A percentile compares a stretch with the other conserved stretches of the same genome.
Conservation (phyloP, 2,329 filamentous ascomycete species). For the Paecilomyces niveus region DNA sequence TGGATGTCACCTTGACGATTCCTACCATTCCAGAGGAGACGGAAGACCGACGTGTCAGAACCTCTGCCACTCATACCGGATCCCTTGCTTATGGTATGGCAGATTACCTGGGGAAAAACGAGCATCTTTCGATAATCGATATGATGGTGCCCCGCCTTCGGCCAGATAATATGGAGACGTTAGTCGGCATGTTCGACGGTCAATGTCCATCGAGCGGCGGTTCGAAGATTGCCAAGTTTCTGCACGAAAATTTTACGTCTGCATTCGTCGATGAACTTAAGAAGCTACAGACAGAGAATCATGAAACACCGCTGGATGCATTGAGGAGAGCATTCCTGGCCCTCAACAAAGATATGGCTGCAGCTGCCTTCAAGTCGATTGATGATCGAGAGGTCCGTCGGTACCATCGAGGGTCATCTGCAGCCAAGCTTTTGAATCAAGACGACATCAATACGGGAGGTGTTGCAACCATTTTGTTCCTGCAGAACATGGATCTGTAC, state of each 20-base stretch:
- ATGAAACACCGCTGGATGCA: constrained; percentile 75
- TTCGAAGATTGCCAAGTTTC: constrained; percentile 90
- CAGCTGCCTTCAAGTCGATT: constrained; percentile 69
- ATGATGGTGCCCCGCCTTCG: constrained; percentile 90
- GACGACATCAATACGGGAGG: constrained; percentile 87
- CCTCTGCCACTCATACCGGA: constrained; percentile 89
- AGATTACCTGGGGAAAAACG: constrained; percentile 84
- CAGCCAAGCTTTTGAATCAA: constrained; percentile 71
- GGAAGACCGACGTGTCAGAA: constrained; percentile 88
- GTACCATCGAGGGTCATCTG: constrained; percentile 61
- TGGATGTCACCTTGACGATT: constrained; percentile 95
- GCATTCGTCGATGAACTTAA: constrained; percentile 79
- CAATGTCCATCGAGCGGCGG: constrained; percentile 82
- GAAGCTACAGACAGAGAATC: constrained; percentile 55
- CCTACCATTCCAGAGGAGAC: constrained; percentile 91
- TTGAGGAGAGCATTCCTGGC: constrained; percentile 77
- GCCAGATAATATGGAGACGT: constrained; percentile 79
- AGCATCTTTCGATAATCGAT: constrained; percentile 92
- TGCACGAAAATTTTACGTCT: constrained; percentile 90
- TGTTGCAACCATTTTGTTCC: constrained; percentile 84
- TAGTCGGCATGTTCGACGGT: constrained; percentile 94
- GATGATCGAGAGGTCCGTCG: constrained; percentile 60
- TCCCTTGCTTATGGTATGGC: constrained; percentile 95
- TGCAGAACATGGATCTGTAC: constrained; percentile 83
- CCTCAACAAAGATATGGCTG: constrained; percentile 90